Percentiles rank a stretch among this genome's conserved stretches.
Evolutionary conservation across 176 grass and related monocot species (phyloP).

Genomic region (Juncus inflexus): DNA sequence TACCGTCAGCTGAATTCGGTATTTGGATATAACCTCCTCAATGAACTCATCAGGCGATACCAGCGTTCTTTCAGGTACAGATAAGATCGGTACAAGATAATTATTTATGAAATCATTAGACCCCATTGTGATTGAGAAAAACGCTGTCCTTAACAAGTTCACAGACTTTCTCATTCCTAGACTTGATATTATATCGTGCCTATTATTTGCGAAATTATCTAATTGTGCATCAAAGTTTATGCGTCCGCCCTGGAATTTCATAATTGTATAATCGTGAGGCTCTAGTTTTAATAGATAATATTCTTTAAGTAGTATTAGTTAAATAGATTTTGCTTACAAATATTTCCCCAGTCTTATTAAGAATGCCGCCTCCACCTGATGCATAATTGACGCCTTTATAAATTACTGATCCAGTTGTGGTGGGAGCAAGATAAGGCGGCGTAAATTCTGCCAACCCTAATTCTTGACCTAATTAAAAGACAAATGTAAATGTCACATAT

Average conservation of each 20-base stretch:
- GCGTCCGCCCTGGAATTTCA: conserved; percentile 44
- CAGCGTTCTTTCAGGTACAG: conserved; percentile 35
- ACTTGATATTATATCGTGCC: conserved; percentile 53
- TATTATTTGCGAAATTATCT: conserved; percentile 62
- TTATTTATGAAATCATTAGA: conserved; percentile 97
- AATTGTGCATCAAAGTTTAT: conserved; percentile 74
- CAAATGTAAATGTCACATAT: not conserved
- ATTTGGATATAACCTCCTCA: conserved; percentile 48
- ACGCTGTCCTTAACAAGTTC: conserved; percentile 41
- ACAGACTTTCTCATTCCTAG: conserved; percentile 33
- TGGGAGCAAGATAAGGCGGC: conserved; percentile 63
- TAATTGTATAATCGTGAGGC: no score
- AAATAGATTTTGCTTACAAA: conserved; percentile 53
- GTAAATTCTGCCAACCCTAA: conserved; percentile 42
- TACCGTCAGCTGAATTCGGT: conserved; percentile 59
- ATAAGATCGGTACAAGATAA: conserved; percentile 61
- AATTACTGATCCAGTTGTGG: conserved; percentile 41
- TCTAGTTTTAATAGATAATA: no score
- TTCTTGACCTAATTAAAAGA: conserved; percentile 46
- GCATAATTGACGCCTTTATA: conserved; percentile 80
- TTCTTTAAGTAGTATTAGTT: not conserved
- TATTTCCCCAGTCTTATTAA: conserved; percentile 61
- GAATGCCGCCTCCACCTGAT: conserved; percentile 78
- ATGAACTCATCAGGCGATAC: conserved; percentile 48
- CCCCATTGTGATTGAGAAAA: conserved; percentile 67